Evolutionary conservation across 2,329 filamentous ascomycete genomes (phyloP).

Genomic region (Fusarium sp.): DNA sequence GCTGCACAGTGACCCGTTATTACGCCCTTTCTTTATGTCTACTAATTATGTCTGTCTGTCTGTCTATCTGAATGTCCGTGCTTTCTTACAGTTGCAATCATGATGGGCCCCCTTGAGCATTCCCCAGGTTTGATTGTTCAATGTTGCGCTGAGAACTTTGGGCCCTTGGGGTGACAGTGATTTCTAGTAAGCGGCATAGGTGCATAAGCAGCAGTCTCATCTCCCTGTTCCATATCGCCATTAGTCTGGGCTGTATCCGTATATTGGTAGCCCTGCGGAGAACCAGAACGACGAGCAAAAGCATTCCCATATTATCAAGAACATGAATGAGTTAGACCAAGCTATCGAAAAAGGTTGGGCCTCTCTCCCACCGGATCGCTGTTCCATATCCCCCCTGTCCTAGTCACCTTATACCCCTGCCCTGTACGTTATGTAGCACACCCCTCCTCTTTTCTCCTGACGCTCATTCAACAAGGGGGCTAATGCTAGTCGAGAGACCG

Average conservation of each 20-base stretch:
- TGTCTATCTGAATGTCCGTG: constrained; percentile 2
- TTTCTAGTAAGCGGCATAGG: constrained; percentile 14
- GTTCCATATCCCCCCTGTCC: constrained; percentile 9
- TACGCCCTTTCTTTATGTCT: constrained; percentile 12
- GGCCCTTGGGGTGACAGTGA: neutral
- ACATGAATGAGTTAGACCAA: constrained; percentile 1
- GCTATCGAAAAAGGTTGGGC: constrained; percentile 16
- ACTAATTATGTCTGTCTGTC: neutral
- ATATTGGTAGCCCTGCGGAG: neutral
- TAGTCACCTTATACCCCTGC: constrained; percentile 3
- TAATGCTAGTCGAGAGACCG: constrained; percentile 10
- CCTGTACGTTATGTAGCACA: constrained; percentile 20
- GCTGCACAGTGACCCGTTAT: constrained; percentile 27
- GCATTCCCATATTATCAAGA: constrained; percentile 2
- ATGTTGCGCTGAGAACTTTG: constrained; percentile 4
- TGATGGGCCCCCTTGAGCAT: constrained; percentile 37
- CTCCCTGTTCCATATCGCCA: neutral
- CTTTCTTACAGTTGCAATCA: constrained; percentile 22
- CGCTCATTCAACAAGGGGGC: constrained; percentile 6
- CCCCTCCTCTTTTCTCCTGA: constrained; percentile 31
- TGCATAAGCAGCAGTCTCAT: constrained; percentile 8
- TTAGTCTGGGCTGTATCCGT: neutral
- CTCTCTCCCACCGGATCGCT: constrained; percentile 25
- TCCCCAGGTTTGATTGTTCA: constrained; percentile 42
- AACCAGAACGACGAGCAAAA: neutral